A percentile compares a stretch with the other conserved stretches of the same genome.
Conservation (phyloP, 352 stramenopile species). For the Peronospora belbahrii region DNA sequence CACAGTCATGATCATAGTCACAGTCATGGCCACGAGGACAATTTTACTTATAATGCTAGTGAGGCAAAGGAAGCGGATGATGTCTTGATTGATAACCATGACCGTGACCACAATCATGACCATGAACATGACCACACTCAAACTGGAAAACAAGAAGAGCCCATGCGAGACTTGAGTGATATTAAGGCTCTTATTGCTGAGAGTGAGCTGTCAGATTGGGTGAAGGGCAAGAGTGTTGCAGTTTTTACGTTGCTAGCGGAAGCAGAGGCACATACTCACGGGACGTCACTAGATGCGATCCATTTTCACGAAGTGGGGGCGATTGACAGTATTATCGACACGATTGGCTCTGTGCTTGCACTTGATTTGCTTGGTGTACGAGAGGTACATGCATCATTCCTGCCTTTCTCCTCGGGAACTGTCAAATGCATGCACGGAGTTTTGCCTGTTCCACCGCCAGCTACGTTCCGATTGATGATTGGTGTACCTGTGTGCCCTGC, state of each 20-base stretch:
- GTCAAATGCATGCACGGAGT: slow-evolving; percentile 94
- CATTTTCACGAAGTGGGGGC: slow-evolving; percentile 98
- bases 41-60: background rate
- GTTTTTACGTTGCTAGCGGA: slow-evolving; percentile 90
- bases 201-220: slow-evolving; percentile 78
- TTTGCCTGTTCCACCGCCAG: slow-evolving; percentile 91
- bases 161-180: slow-evolving; percentile 87
- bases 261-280: slow-evolving; percentile 92
- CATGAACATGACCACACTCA: slow-evolving; percentile 38
- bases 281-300: slow-evolving; percentile 86
- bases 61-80: slow-evolving; percentile 1
- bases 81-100: slow-evolving; percentile 11
- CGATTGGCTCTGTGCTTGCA: slow-evolving; percentile 90
- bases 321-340: slow-evolving; percentile 96
- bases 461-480: slow-evolving; percentile 92
- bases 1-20: slow-evolving; percentile 22
- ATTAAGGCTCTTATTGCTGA: slow-evolving; percentile 84
- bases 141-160: slow-evolving; percentile 34
- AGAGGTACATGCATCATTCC: slow-evolving; percentile 72
- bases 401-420: slow-evolving; percentile 89
- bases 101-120: slow-evolving; percentile 27
- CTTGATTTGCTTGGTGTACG: slow-evolving; percentile 89
- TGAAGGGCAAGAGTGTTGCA: slow-evolving; percentile 84
- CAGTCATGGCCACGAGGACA: slow-evolving; percentile 1
- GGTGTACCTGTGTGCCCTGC: slow-evolving; percentile 89